phyloP scores from a whole-genome alignment of 768 basidiomycete species.

The Arthromyces matolae region DNA sequence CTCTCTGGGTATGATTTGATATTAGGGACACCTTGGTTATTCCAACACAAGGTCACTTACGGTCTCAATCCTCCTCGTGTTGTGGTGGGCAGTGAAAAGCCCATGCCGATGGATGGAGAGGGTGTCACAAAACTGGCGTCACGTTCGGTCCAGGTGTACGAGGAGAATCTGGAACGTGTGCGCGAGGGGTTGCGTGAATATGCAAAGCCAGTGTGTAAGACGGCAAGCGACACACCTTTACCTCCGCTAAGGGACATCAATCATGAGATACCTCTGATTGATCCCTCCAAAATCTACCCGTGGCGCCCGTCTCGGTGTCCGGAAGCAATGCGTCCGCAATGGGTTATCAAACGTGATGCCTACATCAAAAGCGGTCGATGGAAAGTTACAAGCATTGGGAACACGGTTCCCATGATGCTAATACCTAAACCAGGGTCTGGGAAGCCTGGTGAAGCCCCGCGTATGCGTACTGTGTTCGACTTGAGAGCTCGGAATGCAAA shows the following conservation, averaged over 20 bases:
- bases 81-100: background rate
- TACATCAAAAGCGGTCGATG: constrained; percentile 27
- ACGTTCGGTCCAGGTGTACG: constrained; percentile 4
- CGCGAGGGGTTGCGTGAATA: constrained; percentile 16
- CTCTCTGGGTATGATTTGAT: constrained; percentile 36
- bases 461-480: constrained; percentile 35
- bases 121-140: constrained; percentile 5
- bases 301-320: constrained; percentile 37
- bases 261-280: constrained; percentile 31
- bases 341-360: constrained; percentile 26
- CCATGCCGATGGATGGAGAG: constrained; percentile 11
- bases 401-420: constrained; percentile 33
- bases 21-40: constrained; percentile 32
- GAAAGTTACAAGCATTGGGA: constrained; percentile 28
- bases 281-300: constrained; percentile 24
- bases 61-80: constrained; percentile 22
- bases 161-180: constrained; percentile 11
- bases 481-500: constrained; percentile 33
- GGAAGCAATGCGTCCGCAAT: constrained; percentile 28
- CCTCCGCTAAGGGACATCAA: constrained; percentile 26
- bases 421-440: constrained; percentile 17
- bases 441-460: constrained; percentile 19
- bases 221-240: constrained; percentile 23
- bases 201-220: background rate
- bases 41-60: constrained; percentile 26